A percentile compares a stretch with the other conserved stretches of the same genome.
Conservation (phyloP, 345 rosid genomes). For the Aurinia saxatilis region DNA sequence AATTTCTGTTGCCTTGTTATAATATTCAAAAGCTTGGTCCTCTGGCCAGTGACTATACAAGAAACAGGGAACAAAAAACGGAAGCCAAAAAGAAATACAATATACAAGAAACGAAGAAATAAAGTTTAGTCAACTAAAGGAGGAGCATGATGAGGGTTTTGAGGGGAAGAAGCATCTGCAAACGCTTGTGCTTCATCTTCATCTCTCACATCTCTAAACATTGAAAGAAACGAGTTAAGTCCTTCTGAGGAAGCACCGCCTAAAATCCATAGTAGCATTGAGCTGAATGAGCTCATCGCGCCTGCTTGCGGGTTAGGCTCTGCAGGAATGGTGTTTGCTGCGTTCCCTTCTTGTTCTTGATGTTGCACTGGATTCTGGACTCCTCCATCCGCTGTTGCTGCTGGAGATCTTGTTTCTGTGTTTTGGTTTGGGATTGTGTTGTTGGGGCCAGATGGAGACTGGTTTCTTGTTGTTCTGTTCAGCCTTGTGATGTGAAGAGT, state of each 20-base stretch:
- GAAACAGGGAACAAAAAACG: constrained; percentile 1
- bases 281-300: constrained; percentile 73
- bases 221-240: constrained; percentile 71
- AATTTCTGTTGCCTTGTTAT: background rate
- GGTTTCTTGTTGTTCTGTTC: constrained; percentile 56
- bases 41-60: constrained; percentile 16
- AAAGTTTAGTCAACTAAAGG: constrained; percentile 15
- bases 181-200: constrained; percentile 55
- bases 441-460: constrained; percentile 37
- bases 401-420: constrained; percentile 40
- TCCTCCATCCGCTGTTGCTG: constrained; percentile 25
- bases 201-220: constrained; percentile 88
- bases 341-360: constrained; percentile 29
- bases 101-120: constrained; percentile 1
- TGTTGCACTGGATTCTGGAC: constrained; percentile 36
- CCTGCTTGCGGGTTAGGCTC: constrained; percentile 54
- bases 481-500: constrained; percentile 87
- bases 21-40: constrained; percentile 8
- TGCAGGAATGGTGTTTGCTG: constrained; percentile 38
- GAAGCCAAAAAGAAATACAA: background rate
- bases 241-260: constrained; percentile 96
- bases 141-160: constrained; percentile 19
- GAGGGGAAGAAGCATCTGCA: constrained; percentile 19
- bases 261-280: constrained; percentile 81
- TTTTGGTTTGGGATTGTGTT: constrained; percentile 36